A percentile compares a stretch with the other conserved stretches of the same genome.
Evolutionary conservation across 352 stramenopile genomes (phyloP).

Genomic region (Thraustochytrium striatum): DNA sequence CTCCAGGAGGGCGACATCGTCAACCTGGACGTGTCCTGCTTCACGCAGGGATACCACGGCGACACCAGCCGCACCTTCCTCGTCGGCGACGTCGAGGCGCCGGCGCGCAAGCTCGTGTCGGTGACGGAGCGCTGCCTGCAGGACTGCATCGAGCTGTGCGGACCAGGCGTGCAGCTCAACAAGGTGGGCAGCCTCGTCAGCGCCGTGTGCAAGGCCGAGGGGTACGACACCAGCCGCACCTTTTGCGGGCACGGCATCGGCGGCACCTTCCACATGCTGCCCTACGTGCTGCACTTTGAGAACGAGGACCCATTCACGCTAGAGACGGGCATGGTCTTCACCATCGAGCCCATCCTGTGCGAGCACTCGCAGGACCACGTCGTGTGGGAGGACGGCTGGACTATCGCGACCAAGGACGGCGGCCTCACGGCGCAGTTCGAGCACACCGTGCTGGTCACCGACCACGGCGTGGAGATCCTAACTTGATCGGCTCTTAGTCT

Average conservation of each 20-base stretch:
- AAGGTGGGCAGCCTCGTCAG: conserved; percentile 73
- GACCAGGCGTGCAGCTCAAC: conserved; percentile 68
- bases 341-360: conserved; percentile 94
- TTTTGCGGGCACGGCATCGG: conserved; percentile 95
- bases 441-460: conserved; percentile 96
- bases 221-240: conserved; percentile 70
- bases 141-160: conserved; percentile 73
- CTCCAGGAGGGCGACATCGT: conserved; percentile 89
- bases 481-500: too few relatives aligned
- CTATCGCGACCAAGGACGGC: conserved; percentile 82
- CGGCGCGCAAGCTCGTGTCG: conserved; percentile 66
- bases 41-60: conserved; percentile 76
- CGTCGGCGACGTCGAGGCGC: conserved; percentile 68
- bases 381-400: conserved; percentile 92
- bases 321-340: conserved; percentile 91
- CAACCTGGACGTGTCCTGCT: conserved; percentile 93
- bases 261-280: conserved; percentile 86
- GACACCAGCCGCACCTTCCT: conserved; percentile 95
- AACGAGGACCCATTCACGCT: conserved; percentile 67
- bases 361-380: conserved; percentile 71
- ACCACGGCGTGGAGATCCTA: conserved; percentile 92
- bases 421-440: conserved; percentile 87
- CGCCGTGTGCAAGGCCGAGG: conserved; percentile 62
- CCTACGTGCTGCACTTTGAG: conserved; percentile 84
- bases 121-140: conserved; percentile 72